Evolutionary conservation across 371 early-diverging fungal species (phyloP).

Genomic region (Syncephalastrum sp.): DNA sequence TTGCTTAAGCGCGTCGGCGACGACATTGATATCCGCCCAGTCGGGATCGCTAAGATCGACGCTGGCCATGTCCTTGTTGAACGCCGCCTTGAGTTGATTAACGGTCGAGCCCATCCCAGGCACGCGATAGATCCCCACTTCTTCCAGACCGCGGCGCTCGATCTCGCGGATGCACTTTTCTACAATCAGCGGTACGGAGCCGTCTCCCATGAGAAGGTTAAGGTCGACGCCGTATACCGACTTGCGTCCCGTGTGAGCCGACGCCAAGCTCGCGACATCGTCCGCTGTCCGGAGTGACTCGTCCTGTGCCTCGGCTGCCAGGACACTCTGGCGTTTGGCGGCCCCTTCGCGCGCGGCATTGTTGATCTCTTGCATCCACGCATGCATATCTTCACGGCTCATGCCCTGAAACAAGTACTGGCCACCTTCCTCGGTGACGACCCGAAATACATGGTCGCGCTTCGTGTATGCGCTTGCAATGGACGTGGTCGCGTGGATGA

Average conservation of each 20-base stretch:
- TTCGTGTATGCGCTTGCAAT: conserved; percentile 71
- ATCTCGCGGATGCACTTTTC: conserved; percentile 77
- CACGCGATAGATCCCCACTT: conserved; percentile 82
- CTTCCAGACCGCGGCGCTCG: conserved; percentile 78
- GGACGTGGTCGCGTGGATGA: conserved; percentile 75
- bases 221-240: conserved; percentile 68
- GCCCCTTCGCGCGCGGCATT: conserved; percentile 77
- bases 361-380: conserved; percentile 73
- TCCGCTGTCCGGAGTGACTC: background rate
- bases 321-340: conserved; percentile 57
- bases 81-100: conserved; percentile 55
- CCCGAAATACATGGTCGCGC: conserved; percentile 77
- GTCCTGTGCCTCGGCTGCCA: conserved; percentile 30
- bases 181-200: conserved; percentile 57
- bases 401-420: conserved; percentile 76
- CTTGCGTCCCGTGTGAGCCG: conserved; percentile 9
- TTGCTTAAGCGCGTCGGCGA: conserved; percentile 91
- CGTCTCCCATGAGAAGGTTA: conserved; percentile 58
- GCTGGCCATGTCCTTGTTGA: conserved; percentile 56
- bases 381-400: conserved; percentile 72
- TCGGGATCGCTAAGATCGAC: conserved; percentile 66
- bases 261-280: background rate
- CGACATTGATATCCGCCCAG: conserved; percentile 81
- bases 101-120: conserved; percentile 73
- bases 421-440: conserved; percentile 84